Percentiles rank a stretch among this genome's conserved stretches.
Conservation (phyloP, 495 filamentous ascomycete genomes). For the Tuber aestivum region DNA sequence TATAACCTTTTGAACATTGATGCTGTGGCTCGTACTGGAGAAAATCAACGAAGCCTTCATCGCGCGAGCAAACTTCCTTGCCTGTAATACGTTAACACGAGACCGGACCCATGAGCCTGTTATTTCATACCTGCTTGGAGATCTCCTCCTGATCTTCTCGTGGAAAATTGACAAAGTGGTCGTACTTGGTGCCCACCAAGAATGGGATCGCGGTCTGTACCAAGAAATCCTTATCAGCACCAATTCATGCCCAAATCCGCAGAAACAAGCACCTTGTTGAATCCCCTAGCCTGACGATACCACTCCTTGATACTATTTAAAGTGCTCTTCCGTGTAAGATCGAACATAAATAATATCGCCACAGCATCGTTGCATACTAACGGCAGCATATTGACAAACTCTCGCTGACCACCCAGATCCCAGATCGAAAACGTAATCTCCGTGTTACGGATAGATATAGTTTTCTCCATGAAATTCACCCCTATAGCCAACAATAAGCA, state of each 20-base stretch:
- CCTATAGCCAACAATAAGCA: constrained; percentile 45
- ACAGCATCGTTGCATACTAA: constrained; percentile 98
- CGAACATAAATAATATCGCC: constrained; percentile 98
- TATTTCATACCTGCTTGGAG: constrained; percentile 59
- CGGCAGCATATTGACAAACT: constrained; percentile 99
- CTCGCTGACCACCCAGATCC: constrained; percentile 95
- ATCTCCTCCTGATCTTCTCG: constrained; percentile 97
- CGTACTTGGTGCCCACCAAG: constrained; percentile 94
- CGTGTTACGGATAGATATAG: constrained; percentile 98
- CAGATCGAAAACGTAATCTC: constrained; percentile 99
- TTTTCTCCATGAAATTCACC: constrained; percentile 99
- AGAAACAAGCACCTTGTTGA: constrained; percentile 62
- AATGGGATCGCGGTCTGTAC: constrained; percentile 83
- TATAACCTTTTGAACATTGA: constrained; percentile 95
- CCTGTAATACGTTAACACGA: constrained; percentile 50
- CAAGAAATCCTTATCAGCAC: not conserved
- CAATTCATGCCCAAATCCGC: not conserved
- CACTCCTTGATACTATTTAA: constrained; percentile 99
- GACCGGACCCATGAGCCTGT: constrained; percentile 45
- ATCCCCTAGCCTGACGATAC: constrained; percentile 95
- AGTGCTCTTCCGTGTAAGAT: constrained; percentile 94
- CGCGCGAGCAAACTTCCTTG: constrained; percentile 90
- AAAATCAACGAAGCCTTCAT: constrained; percentile 98
- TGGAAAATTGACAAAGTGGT: constrained; percentile 97
- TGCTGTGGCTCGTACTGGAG: constrained; percentile 96